Evolutionary conservation across 345 rosid genomes (phyloP), one percentile per base, ranked within the genome.

Genomic region (Gossypium herbaceum): DNA sequence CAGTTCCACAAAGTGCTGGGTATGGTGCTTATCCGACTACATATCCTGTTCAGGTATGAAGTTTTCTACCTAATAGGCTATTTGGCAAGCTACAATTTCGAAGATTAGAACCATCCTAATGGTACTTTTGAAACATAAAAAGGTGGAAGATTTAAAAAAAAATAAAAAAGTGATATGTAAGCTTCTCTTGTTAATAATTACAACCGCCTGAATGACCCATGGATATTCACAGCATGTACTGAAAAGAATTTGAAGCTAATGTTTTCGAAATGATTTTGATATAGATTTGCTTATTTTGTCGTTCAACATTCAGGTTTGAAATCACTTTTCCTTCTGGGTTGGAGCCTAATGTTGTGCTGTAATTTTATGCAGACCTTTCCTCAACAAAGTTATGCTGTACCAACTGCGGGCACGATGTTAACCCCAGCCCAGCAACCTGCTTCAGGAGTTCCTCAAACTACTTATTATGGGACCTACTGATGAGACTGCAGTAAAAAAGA

Each of bases 1-100:
- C 98, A 0, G 91, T 76, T 65, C 90, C 97, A 55, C 99, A 84
- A 73, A 79, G 79, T 62, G 84, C 90, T 71, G 81, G 88, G 3
- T 96, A 93, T 84, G 92, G 88, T 48, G 87, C 92, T 77, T 96
- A 93, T 84, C 97, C 97, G 65, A 72, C 92, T 12, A 81, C 90
- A 4, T 92, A 90, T 85, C 88, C 97, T 71, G 85, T 80, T 61
- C 99, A 93, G 98, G 99, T 91, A 81, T 34, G 41, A 34, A 34
- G 41, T 34, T 34, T 34, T 34, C 41, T 34, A 34, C 41, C 7
- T 5, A 34, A 29, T 29, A 29, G 39, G 39, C 39, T 29, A 29
- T 29, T 29, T 29, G 39, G 39, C 39, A 29, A 29, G 39, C 39
- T 29, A 29, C 39, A 29, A 29, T 29, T 29, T 29, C 39, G 39